A percentile compares a stretch with the other conserved stretches of the same genome.
Evolutionary conservation across 176 grass and related monocot genomes (phyloP).

Genomic region (Canna indica): DNA sequence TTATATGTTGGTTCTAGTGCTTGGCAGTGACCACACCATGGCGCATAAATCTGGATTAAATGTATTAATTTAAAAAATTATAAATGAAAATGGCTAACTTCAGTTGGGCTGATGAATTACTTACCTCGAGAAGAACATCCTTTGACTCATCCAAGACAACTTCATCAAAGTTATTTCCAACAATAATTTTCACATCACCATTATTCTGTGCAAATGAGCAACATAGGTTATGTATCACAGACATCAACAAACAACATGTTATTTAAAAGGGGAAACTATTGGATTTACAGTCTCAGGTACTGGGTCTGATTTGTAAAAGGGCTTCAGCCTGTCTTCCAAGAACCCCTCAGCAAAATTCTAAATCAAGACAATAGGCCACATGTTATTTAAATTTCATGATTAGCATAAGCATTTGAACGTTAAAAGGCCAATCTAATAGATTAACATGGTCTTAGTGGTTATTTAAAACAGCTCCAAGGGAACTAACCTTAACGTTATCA

Average conservation of each 20-base stretch:
- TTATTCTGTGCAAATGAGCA: slow-evolving; percentile 53
- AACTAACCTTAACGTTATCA: slow-evolving; percentile 50
- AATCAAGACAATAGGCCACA: neutral
- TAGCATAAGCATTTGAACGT: slow-evolving; percentile 1
- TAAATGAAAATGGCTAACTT: slow-evolving; percentile 7
- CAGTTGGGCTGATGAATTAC: slow-evolving; percentile 1
- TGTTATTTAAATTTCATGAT: neutral
- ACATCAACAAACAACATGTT: neutral
- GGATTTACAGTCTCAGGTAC: slow-evolving; percentile 64
- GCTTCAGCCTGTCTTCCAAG: slow-evolving; percentile 65
- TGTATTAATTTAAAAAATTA: neutral
- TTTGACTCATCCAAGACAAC: slow-evolving; percentile 95
- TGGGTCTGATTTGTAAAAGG: slow-evolving; percentile 82
- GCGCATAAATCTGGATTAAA: slow-evolving; percentile 68
- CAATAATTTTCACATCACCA: slow-evolving; percentile 82
- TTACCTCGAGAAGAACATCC: slow-evolving; percentile 88
- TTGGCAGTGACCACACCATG: slow-evolving; percentile 98
- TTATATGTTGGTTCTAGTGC: slow-evolving; percentile 78
- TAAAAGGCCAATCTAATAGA: neutral
- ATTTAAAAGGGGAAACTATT: slow-evolving; percentile 5
- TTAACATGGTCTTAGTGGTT: no score
- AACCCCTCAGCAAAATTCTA: slow-evolving; percentile 73
- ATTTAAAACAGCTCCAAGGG: no score
- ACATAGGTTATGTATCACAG: neutral
- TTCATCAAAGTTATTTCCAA: slow-evolving; percentile 78